These are phyloP conservation scores for Macrolepiota albuminosa DNA, from an alignment of 768 basidiomycete species.

Conservation along the genomic window DNA sequence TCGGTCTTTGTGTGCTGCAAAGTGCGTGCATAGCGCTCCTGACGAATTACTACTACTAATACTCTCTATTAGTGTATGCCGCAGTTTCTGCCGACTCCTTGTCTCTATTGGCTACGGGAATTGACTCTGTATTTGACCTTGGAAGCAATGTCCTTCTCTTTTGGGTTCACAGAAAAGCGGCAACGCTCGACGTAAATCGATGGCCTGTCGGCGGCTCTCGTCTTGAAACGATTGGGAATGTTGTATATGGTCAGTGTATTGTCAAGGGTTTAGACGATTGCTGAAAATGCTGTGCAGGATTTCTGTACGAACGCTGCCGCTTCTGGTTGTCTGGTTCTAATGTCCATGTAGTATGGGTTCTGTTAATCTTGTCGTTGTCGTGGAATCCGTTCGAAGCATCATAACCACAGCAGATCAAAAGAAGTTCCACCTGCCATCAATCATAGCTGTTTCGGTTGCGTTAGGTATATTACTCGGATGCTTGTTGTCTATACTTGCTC, in stretches of 20 bases:
- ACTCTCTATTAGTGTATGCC: conserved; percentile 67
- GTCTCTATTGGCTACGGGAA: conserved; percentile 83
- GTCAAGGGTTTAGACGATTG: not conserved
- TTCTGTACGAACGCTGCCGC: conserved; percentile 29
- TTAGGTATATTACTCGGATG: conserved; percentile 46
- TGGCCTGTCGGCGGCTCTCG: conserved; percentile 94
- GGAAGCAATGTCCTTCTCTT: conserved; percentile 81
- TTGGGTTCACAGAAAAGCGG: conserved; percentile 72
- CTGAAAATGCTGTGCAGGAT: conserved; percentile 31
- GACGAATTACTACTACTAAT: conserved; percentile 4
- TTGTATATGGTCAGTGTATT: conserved; percentile 61
- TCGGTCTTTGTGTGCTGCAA: conserved; percentile 67
- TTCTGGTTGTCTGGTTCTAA: not conserved
- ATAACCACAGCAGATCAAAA: conserved; percentile 49
- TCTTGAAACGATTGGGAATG: conserved; percentile 86
- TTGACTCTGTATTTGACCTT: conserved; percentile 84
- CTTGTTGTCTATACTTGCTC: conserved; percentile 2
- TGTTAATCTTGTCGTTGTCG: conserved; percentile 88
- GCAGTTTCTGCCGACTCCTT: conserved; percentile 81
- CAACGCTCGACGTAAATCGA: conserved; percentile 67
- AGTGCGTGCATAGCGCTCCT: conserved; percentile 33
- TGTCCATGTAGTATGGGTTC: conserved; percentile 66
- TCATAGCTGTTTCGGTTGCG: conserved; percentile 80
- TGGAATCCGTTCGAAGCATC: conserved; percentile 78
- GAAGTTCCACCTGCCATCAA: conserved; percentile 73